Conservation (phyloP, 2,329 filamentous ascomycete genomes). For the Penicillium palitans region DNA sequence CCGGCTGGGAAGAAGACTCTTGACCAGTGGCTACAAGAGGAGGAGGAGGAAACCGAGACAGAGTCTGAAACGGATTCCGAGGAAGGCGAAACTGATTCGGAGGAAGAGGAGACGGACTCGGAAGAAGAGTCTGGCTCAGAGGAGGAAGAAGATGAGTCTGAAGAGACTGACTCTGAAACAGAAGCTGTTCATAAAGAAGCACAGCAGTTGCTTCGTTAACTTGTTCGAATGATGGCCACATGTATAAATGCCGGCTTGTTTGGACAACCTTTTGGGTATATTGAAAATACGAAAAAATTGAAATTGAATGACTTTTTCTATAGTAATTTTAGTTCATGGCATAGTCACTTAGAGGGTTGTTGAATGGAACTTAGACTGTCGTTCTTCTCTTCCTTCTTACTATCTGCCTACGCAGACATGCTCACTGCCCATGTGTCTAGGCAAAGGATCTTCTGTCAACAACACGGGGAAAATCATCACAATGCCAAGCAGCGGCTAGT, state of each 20-base stretch:
- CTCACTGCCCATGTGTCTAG: not conserved
- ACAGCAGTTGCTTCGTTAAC: conserved; percentile 18
- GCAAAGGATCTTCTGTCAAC: not conserved
- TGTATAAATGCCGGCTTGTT: conserved; percentile 8
- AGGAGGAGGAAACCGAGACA: conserved; percentile 56
- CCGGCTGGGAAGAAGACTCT: conserved; percentile 70
- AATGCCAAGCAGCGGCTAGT: not conserved
- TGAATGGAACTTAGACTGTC: not conserved
- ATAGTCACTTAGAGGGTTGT: not conserved
- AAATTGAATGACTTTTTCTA: not conserved
- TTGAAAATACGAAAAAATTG: not conserved
- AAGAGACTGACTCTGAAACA: conserved; percentile 40
- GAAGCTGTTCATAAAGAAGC: conserved; percentile 24
- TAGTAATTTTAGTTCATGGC: not conserved
- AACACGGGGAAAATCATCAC: not conserved
- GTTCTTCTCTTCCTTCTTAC: too few relatives aligned
- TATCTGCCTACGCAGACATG: not conserved
- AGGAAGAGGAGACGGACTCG: conserved; percentile 52
- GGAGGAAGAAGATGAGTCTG: conserved; percentile 42
- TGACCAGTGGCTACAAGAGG: conserved; percentile 83
- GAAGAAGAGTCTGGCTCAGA: conserved; percentile 44
- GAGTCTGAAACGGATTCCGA: conserved; percentile 54
- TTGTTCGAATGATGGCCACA: not conserved
- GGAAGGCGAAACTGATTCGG: conserved; percentile 44
- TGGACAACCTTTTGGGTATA: not conserved